Evolutionary conservation across 352 stramenopile species (phyloP).

Genomic region (Globisporangium parvum): DNA sequence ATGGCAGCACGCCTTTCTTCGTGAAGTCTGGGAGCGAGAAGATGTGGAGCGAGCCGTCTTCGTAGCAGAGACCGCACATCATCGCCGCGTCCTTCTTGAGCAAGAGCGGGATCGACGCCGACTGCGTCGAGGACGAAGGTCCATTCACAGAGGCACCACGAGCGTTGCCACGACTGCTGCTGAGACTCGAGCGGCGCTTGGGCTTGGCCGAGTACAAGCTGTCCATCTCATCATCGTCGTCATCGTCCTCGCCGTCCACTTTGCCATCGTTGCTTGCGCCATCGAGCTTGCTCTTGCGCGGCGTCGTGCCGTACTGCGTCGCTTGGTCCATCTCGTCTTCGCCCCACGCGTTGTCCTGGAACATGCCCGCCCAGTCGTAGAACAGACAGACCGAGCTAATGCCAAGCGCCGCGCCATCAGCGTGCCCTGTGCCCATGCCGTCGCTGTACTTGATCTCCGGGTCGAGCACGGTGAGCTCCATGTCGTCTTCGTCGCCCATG

Average conservation of each 20-base stretch:
- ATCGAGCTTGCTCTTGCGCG: constrained; percentile 10
- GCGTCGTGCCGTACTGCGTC: constrained; percentile 16
- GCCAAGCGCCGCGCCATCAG: constrained; percentile 13
- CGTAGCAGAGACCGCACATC: constrained; percentile 83
- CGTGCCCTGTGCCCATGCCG: constrained; percentile 27
- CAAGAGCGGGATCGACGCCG: constrained; percentile 44
- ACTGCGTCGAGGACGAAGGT: no score
- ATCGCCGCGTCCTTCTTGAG: constrained; percentile 48
- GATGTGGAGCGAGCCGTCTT: constrained; percentile 74
- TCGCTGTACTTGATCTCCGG: constrained; percentile 59
- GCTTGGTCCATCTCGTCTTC: constrained; percentile 28
- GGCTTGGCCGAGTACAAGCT: constrained; percentile 51
- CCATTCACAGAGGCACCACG: constrained; percentile 3
- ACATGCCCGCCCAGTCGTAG: constrained; percentile 83
- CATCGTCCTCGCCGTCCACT: constrained; percentile 12
- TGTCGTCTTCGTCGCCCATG: constrained; percentile 76
- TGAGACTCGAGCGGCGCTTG: constrained; percentile 16
- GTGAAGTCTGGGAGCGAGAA: constrained; percentile 82
- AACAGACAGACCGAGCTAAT: constrained; percentile 78
- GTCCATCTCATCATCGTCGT: constrained; percentile 74
- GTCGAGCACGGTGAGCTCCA: constrained; percentile 77
- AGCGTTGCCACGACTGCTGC: constrained; percentile 6
- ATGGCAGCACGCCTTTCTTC: constrained; percentile 74
- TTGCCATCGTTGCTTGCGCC: neutral
- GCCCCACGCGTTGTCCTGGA: constrained; percentile 50